phyloP scores from a whole-genome alignment of 441 rosid genomes.

The Pelargonium cotyledonis region DNA sequence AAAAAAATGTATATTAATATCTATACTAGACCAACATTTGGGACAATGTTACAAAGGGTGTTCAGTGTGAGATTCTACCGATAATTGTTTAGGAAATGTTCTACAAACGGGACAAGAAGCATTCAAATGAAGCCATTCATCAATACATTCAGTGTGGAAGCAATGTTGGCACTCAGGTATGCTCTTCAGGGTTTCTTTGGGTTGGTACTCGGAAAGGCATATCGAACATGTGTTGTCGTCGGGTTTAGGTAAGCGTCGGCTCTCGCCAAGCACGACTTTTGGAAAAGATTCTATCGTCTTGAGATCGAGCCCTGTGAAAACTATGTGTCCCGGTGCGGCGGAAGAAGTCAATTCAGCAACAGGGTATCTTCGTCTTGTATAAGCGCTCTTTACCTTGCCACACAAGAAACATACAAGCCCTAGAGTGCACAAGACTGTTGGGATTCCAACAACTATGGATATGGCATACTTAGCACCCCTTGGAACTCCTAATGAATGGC shows the following conservation, averaged over 20 bases:
- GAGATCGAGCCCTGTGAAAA: slow-evolving; percentile 36
- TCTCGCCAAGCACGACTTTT: slow-evolving; percentile 56
- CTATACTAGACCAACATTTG: no score
- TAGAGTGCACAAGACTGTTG: slow-evolving; percentile 29
- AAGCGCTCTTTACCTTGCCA: slow-evolving; percentile 24
- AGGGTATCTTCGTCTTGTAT: no score
- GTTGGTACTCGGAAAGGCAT: slow-evolving; percentile 52
- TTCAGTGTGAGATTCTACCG: no score
- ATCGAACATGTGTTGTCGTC: slow-evolving; percentile 55
- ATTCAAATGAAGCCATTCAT: slow-evolving; percentile 53
- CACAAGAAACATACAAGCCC: slow-evolving; percentile 37
- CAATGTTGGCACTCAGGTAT: slow-evolving; percentile 63
- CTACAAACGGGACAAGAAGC: slow-evolving; percentile 60
- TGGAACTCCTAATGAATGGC: slow-evolving; percentile 39
- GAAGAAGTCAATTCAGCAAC: no score
- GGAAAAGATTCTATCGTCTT: slow-evolving; percentile 54
- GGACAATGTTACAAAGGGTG: no score
- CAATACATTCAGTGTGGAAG: slow-evolving; percentile 64
- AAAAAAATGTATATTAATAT: no score
- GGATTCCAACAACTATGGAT: slow-evolving; percentile 50
- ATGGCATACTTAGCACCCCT: slow-evolving; percentile 39
- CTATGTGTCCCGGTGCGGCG: slow-evolving; percentile 9
- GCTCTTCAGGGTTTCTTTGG: slow-evolving; percentile 52
- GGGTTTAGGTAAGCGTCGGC: slow-evolving; percentile 48
- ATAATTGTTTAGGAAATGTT: background rate